Conservation (phyloP, 768 basidiomycete genomes). For the Kwoniella dendrophila region DNA sequence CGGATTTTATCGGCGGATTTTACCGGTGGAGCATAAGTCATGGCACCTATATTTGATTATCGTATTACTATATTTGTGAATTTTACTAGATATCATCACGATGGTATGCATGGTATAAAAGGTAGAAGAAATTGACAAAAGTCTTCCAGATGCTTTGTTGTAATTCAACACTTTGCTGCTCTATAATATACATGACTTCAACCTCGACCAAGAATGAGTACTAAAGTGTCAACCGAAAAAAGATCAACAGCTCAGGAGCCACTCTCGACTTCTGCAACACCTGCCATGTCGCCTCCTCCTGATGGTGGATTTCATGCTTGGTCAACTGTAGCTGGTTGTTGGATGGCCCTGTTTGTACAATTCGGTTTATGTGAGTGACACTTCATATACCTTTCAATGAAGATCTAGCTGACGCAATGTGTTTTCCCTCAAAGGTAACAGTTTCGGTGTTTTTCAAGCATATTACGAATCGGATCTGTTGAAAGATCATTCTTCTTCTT, state of each 20-base stretch:
- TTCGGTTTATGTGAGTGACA: constrained; percentile 7
- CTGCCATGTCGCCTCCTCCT: neutral
- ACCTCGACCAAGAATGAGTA: no score
- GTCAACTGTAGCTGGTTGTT: constrained; percentile 2
- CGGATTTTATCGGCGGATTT: no score
- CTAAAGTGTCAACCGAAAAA: neutral
- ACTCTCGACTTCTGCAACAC: neutral
- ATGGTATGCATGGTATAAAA: no score
- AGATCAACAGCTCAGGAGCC: neutral
- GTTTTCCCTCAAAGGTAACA: constrained; percentile 1
- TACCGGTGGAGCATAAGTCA: no score
- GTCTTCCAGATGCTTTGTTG: no score
- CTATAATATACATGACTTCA: no score
- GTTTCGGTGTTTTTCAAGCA: constrained; percentile 26
- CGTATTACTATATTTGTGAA: no score
- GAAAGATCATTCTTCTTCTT: constrained; percentile 12
- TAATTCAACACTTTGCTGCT: no score
- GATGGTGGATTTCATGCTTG: constrained; percentile 9
- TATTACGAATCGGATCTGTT: constrained; percentile 23
- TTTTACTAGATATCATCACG: no score
- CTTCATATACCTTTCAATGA: neutral
- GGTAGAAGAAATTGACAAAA: no score
- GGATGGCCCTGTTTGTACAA: constrained; percentile 7
- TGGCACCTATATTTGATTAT: no score
- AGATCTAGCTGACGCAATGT: neutral